phyloP scores from a whole-genome alignment of 2,329 filamentous ascomycete species.

The Cordyceps fumosorosea region DNA sequence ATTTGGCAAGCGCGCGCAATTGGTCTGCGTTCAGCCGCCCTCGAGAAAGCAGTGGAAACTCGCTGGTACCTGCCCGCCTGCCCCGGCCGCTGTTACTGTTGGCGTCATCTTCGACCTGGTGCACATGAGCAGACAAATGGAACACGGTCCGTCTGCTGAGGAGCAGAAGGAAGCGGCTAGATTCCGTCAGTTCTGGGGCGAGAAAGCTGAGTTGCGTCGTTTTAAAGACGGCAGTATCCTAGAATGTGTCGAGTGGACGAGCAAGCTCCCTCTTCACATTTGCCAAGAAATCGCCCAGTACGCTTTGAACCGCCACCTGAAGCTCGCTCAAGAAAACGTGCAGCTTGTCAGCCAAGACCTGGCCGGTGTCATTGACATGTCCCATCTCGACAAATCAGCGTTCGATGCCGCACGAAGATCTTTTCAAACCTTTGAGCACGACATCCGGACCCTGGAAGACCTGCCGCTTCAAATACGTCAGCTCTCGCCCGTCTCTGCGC shows the following conservation, averaged over 20 bases:
- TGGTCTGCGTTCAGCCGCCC: constrained; percentile 53
- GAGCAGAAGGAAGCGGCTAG: constrained; percentile 72
- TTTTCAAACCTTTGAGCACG: constrained; percentile 67
- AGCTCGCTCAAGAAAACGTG: constrained; percentile 48
- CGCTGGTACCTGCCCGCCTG: constrained; percentile 16
- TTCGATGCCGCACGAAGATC: constrained; percentile 66
- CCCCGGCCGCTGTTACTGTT: constrained; percentile 44
- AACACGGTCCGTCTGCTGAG: constrained; percentile 82
- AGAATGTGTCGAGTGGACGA: constrained; percentile 83
- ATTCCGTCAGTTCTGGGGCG: constrained; percentile 91
- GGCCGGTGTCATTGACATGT: constrained; percentile 39
- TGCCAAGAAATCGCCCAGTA: constrained; percentile 75
- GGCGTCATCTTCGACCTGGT: constrained; percentile 67
- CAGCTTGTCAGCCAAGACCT: constrained; percentile 45
- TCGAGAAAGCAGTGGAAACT: constrained; percentile 27
- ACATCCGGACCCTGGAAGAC: constrained; percentile 72
- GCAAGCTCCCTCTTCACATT: constrained; percentile 56
- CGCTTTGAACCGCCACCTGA: constrained; percentile 63
- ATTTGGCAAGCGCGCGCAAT: constrained; percentile 64
- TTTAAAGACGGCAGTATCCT: constrained; percentile 94
- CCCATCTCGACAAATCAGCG: constrained; percentile 42
- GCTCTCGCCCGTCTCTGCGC: constrained; percentile 63
- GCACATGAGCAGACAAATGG: constrained; percentile 69
- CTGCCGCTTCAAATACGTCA: constrained; percentile 82
- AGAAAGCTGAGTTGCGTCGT: constrained; percentile 83